Base-by-base conservation (phyloP, 345 rosid genomes). In the Linum usitatissimum region DNA sequence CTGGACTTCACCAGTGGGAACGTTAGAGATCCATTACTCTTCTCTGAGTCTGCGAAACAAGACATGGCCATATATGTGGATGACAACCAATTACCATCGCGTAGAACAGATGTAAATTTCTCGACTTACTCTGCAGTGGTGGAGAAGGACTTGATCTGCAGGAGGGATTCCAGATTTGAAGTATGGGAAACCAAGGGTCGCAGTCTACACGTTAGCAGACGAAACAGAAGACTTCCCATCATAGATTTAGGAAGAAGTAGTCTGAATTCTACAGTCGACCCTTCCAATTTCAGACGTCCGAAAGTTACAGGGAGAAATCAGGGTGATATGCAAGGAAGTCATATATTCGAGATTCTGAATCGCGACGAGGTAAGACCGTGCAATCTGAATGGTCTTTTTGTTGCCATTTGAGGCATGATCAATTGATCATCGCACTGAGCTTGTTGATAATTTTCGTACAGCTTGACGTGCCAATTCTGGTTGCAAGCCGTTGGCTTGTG, bases 151-250 rank as follows among this genome's bases (percentile, higher is more conserved):
- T 73, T 85, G 75, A 71, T 87, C 63, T 89, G 98, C 74, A 55
- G 74, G 66, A 70, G 79, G 48, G 97, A 92, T 76, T 85, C 97
- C 28, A 84, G 97, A 81, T 89, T 80, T 58, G 98, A 92, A 80
- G 87, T 92, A 18, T 89, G 95, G 97, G 95, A 88, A 38, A 89
- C 94, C 6, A 92, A 87, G 68, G 98, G 98, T 48, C 85, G 85
- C 75, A 78, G 76, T 70, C 68, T 83, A 72, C 86, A 88, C 13
- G 78, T 83, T 40, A 77, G 83, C 74, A 88, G 93, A 74, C 78
- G 91, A 68, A 84, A 79, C 67, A 83, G 83, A 74, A 84, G 76
- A 57, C 72, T 81, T 71, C 99, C 75, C 65, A 74, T 74, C 66
- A 80, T 79, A 68, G 96, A 86, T 68, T 60, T 81, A 63, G 86